Conservation (phyloP, 257 asterid genomes). For the Fraxinus americana region DNA sequence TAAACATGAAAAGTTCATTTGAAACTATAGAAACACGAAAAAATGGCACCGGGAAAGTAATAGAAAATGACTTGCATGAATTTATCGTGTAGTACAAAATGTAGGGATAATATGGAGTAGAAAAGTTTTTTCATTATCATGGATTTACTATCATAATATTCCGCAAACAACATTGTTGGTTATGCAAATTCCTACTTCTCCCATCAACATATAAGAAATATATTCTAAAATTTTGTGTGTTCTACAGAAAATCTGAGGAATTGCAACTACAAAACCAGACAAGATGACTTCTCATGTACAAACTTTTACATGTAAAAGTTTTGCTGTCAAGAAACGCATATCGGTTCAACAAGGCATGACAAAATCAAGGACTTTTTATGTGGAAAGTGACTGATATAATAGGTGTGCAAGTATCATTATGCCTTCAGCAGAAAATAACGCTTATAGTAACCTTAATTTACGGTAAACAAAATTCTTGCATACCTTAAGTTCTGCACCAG, state of each 20-base stretch:
- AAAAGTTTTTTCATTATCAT: background rate
- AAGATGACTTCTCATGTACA: background rate
- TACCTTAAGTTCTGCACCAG: conserved; percentile 95
- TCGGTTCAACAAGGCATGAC: background rate
- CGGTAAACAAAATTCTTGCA: background rate
- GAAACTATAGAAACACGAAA: background rate
- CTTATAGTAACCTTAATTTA: background rate
- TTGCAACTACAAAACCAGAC: background rate
- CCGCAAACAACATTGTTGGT: background rate
- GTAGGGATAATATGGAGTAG: background rate
- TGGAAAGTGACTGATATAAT: background rate
- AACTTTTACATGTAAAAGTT: background rate
- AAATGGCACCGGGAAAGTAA: background rate
- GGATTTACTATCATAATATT: background rate
- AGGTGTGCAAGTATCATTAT: background rate
- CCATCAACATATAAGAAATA: background rate
- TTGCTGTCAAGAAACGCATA: background rate
- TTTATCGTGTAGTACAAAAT: background rate
- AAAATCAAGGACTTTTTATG: background rate
- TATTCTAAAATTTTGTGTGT: background rate
- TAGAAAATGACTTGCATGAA: background rate
- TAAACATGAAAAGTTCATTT: background rate
- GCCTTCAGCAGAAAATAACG: background rate
- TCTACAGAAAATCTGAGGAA: background rate
- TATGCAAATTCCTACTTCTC: background rate